Evolutionary conservation across 345 rosid genomes (phyloP).

Genomic region (Citrus medica): DNA sequence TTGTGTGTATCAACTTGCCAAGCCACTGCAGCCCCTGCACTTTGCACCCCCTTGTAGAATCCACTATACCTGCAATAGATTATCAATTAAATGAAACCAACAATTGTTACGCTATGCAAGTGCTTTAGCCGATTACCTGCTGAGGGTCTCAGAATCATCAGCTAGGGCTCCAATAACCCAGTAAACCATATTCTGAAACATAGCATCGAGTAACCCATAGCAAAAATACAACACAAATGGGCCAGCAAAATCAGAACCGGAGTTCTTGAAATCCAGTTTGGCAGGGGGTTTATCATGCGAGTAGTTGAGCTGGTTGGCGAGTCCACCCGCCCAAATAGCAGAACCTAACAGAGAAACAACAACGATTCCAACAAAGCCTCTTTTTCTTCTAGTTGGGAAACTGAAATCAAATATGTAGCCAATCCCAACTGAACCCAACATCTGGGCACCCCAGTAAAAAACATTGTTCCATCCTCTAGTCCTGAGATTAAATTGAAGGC

Average conservation of each 20-base stretch:
- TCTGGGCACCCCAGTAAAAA: constrained; percentile 95
- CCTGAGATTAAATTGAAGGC: constrained; percentile 56
- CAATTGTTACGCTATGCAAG: not conserved
- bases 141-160: constrained; percentile 77
- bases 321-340: constrained; percentile 81
- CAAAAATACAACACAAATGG: constrained; percentile 76
- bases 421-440: constrained; percentile 70
- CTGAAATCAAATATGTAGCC: constrained; percentile 81
- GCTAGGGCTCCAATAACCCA: constrained; percentile 96
- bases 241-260: constrained; percentile 54
- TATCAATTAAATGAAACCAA: not conserved
- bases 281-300: constrained; percentile 28
- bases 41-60: constrained; percentile 90
- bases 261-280: constrained; percentile 69
- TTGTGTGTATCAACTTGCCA: constrained; percentile 87
- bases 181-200: constrained; percentile 90
- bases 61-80: constrained; percentile 59
- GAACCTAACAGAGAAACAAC: constrained; percentile 59
- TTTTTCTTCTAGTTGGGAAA: constrained; percentile 55
- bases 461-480: constrained; percentile 87
- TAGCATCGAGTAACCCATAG: constrained; percentile 81
- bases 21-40: constrained; percentile 94
- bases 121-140: constrained; percentile 38
- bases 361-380: constrained; percentile 71
- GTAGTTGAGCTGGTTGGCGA: constrained; percentile 63